Evolutionary conservation across 2,329 filamentous ascomycete genomes (phyloP).

Genomic region (Paracamarosporium sp.): DNA sequence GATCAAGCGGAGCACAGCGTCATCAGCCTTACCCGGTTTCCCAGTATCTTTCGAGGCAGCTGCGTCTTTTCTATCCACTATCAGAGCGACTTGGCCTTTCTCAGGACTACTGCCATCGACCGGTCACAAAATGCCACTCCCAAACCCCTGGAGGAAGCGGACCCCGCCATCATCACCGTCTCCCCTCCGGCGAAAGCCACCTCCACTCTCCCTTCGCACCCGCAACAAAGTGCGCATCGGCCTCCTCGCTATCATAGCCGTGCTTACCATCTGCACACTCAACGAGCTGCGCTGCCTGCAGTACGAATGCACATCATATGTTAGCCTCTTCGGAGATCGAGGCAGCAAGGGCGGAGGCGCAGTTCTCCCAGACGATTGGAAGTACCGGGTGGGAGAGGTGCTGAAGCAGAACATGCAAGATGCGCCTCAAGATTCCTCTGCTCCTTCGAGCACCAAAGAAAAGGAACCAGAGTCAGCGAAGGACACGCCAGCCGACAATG

Average conservation of each 20-base stretch:
- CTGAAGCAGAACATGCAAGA: background rate
- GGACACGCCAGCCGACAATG: background rate
- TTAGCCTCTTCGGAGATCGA: conserved; percentile 9
- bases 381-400: background rate
- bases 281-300: conserved; percentile 16
- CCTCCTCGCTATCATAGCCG: conserved; percentile 4
- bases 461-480: background rate
- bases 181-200: background rate
- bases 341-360: background rate
- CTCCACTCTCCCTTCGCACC: conserved; percentile 7
- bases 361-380: background rate
- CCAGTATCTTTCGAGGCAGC: too few relatives aligned
- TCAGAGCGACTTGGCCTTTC: too few relatives aligned
- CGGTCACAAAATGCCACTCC: background rate
- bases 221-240: conserved; percentile 2
- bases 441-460: background rate
- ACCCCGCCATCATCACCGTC: background rate
- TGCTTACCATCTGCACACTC: conserved; percentile 8
- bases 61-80: too few relatives aligned
- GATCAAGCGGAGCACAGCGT: too few relatives aligned
- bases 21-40: too few relatives aligned
- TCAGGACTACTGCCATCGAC: too few relatives aligned
- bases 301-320: conserved; percentile 13
- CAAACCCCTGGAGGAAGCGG: background rate
- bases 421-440: background rate